Conservation (phyloP, 1,284 basidiomycete genomes). For the Tylopilus sp. region DNA sequence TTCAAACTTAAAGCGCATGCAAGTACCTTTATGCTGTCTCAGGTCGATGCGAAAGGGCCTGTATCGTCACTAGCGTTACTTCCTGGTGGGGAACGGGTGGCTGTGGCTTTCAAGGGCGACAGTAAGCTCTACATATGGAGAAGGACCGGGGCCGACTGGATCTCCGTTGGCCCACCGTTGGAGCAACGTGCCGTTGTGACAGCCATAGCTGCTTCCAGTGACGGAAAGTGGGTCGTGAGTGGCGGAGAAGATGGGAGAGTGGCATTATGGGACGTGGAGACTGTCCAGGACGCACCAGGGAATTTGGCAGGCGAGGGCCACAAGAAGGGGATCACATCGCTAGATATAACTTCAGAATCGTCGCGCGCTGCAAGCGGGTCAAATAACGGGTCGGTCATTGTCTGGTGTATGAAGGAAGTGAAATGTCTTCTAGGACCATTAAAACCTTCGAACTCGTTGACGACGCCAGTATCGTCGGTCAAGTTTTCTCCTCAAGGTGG, state of each 20-base stretch:
- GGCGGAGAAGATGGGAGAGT: no score
- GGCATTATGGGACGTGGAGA: no score
- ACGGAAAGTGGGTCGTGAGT: no score
- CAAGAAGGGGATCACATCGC: neutral
- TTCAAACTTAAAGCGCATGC: neutral
- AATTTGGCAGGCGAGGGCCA: no score
- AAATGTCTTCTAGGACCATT: neutral
- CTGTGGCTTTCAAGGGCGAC: neutral
- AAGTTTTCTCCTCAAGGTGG: neutral
- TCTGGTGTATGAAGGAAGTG: neutral
- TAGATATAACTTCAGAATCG: neutral
- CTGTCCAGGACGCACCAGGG: no score
- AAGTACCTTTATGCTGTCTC: neutral
- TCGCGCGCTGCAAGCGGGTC: neutral
- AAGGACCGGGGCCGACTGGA: constrained; percentile 2
- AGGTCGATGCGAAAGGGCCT: neutral
- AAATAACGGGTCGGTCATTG: neutral
- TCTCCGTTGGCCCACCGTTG: no score
- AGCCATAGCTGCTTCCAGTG: no score
- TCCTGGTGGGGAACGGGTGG: no score
- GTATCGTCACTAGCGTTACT: neutral
- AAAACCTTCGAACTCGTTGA: neutral
- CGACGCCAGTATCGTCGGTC: neutral
- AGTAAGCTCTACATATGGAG: no score
- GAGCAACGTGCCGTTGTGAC: no score